Conservation (phyloP, 177 flowering plant genomes). For the Vitis hybrid region DNA sequence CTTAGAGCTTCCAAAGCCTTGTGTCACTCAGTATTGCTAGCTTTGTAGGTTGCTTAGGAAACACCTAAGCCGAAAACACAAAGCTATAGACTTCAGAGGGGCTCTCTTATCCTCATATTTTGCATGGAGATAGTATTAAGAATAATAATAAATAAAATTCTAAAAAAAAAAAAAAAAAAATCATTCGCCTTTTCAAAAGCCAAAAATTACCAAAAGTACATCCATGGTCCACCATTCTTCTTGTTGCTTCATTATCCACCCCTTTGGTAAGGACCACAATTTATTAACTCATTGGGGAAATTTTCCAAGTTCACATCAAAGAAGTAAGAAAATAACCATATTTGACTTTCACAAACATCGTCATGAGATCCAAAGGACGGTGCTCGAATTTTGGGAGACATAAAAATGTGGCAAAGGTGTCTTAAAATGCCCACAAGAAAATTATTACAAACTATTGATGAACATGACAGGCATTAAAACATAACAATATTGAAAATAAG, state of each 20-base stretch:
- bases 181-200: not conserved
- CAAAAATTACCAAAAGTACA: not conserved
- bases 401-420: constrained; percentile 2
- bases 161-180: too few relatives aligned
- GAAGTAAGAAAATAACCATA: constrained; percentile 7
- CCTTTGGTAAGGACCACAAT: not conserved
- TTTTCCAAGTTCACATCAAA: constrained; percentile 7
- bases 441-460: constrained; percentile 18
- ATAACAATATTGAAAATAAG: constrained; percentile 1
- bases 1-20: too few relatives aligned
- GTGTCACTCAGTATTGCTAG: too few relatives aligned
- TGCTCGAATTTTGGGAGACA: constrained; percentile 17
- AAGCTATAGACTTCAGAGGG: too few relatives aligned
- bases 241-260: not conserved
- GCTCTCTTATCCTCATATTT: too few relatives aligned
- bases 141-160: too few relatives aligned
- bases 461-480: not conserved
- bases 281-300: constrained; percentile 13
- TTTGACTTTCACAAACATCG: constrained; percentile 18
- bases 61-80: too few relatives aligned
- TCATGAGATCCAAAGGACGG: constrained; percentile 15
- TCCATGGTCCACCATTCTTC: not conserved
- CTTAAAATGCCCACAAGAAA: constrained; percentile 5
- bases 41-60: too few relatives aligned
- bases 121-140: too few relatives aligned